Percentiles rank a stretch among this genome's conserved stretches.
Evolutionary conservation across 495 filamentous ascomycete species (phyloP).

Genomic region (Astrocystis sublimbata): DNA sequence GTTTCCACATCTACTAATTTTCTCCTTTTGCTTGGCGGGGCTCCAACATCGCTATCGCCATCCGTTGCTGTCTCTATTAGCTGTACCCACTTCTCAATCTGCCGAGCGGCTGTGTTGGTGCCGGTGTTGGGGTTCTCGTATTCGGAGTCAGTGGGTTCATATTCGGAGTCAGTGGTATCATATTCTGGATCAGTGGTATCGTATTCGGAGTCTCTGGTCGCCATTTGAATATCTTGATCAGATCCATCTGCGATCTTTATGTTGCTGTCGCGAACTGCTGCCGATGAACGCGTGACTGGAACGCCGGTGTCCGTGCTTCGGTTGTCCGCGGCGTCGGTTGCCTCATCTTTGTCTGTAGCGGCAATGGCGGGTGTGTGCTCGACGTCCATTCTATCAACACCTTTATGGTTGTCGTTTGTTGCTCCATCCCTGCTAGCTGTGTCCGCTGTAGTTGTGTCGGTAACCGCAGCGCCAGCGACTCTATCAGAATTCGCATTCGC

Average conservation of each 20-base stretch:
- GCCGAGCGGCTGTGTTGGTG: not conserved
- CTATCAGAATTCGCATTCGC: not conserved
- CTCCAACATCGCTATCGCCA: not conserved
- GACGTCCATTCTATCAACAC: not conserved
- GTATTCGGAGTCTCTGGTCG: not conserved
- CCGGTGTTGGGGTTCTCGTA: too few relatives aligned
- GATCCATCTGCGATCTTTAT: too few relatives aligned
- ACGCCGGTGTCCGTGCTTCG: not conserved
- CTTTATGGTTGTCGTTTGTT: too few relatives aligned
- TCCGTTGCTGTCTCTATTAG: not conserved
- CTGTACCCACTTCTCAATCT: not conserved
- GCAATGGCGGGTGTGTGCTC: too few relatives aligned
- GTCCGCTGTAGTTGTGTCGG: not conserved
- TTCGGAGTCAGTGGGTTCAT: not conserved
- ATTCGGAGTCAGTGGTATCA: not conserved
- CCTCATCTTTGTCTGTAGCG: not conserved
- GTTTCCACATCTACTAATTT: not conserved
- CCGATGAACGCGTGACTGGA: not conserved
- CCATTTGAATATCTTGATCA: not conserved
- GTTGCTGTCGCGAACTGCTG: not conserved
- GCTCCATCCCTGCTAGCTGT: not conserved
- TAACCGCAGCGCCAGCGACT: not conserved
- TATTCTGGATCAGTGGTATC: not conserved
- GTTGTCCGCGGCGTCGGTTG: not conserved
- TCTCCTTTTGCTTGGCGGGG: not conserved